These are phyloP conservation scores for Takakia lepidozioides DNA, from an alignment of 225 moss, liverwort and hornwort species.

Conservation along the genomic window DNA sequence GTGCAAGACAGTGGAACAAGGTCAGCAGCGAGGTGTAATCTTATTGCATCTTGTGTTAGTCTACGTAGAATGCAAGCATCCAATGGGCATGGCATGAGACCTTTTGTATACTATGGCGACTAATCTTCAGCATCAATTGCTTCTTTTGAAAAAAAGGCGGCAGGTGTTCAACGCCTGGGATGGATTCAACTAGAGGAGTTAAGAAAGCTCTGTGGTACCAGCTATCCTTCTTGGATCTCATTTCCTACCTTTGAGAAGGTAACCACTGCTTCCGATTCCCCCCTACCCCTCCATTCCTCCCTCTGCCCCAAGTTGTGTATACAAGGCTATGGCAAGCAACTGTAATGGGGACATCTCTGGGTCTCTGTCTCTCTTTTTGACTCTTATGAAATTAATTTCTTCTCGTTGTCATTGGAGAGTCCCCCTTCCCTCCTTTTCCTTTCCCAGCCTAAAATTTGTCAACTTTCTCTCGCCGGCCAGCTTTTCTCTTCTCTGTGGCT, in stretches of 20 bases:
- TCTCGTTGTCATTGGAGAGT: no score
- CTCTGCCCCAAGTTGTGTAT: no score
- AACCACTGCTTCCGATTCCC: background rate
- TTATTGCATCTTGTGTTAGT: background rate
- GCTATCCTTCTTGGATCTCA: slow-evolving; percentile 66
- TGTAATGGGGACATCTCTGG: background rate
- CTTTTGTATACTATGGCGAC: background rate
- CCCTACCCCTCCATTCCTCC: no score
- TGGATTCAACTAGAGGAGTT: slow-evolving; percentile 48
- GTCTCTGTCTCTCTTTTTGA: slow-evolving; percentile 1
- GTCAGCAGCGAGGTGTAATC: no score
- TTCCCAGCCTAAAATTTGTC: no score
- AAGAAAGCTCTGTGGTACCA: slow-evolving; percentile 72
- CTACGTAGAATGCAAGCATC: background rate
- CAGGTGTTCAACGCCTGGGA: slow-evolving; percentile 29
- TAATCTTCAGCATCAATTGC: background rate
- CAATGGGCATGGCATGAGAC: no score
- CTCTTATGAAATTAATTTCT: background rate
- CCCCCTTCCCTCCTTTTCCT: no score
- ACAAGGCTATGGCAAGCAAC: background rate
- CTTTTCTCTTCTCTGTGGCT: no score
- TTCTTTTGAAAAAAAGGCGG: slow-evolving; percentile 14
- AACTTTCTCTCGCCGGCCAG: no score
- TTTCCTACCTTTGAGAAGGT: slow-evolving; percentile 88
- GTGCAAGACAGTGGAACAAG: no score